phyloP scores from a whole-genome alignment of 768 basidiomycete genomes.

The Termitomyces sp. region DNA sequence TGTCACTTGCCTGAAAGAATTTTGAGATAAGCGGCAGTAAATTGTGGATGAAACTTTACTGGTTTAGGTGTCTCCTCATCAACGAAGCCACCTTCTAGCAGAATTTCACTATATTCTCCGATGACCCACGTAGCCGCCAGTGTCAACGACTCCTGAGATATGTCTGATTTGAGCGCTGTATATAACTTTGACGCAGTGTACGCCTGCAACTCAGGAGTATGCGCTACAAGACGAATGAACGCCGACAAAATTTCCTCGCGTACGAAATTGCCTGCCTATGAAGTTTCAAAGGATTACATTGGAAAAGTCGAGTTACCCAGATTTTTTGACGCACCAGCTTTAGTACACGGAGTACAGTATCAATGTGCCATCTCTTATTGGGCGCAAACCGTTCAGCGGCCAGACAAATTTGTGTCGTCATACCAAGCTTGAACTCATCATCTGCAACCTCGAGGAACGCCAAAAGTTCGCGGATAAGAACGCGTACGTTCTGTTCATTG shows the following conservation, averaged over 20 bases:
- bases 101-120: conserved; percentile 91
- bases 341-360: conserved; percentile 88
- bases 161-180: conserved; percentile 78
- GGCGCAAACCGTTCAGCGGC: conserved; percentile 97
- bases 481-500: conserved; percentile 89
- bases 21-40: background rate
- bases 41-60: conserved; percentile 31
- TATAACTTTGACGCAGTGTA: conserved; percentile 94
- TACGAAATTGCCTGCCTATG: conserved; percentile 94
- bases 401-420: conserved; percentile 96
- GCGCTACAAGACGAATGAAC: conserved; percentile 93
- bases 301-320: background rate
- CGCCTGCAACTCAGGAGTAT: conserved; percentile 94
- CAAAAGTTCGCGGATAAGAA: conserved; percentile 87
- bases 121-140: conserved; percentile 93
- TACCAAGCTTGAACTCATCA: conserved; percentile 96
- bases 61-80: conserved; percentile 64
- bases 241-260: conserved; percentile 92
- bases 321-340: conserved; percentile 61
- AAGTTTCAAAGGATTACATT: background rate
- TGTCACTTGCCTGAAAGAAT: conserved; percentile 58
- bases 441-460: conserved; percentile 98
- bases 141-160: conserved; percentile 95
- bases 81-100: conserved; percentile 81
- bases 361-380: conserved; percentile 98